Conservation (phyloP, 176 grass and related monocot species). For the Avena atlantica region DNA sequence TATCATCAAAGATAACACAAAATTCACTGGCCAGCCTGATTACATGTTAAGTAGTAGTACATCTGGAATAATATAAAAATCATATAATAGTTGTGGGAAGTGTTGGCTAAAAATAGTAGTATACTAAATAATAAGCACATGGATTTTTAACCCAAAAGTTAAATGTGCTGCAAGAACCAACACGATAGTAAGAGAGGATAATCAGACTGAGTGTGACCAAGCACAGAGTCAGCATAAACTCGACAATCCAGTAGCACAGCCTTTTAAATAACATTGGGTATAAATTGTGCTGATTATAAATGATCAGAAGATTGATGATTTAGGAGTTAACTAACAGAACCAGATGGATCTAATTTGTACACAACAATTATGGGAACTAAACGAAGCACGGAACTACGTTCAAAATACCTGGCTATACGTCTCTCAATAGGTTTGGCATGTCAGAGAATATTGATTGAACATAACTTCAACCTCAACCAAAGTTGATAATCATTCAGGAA, state of each 20-base stretch:
- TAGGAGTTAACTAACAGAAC: neutral
- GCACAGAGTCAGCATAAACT: neutral
- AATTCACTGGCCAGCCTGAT: neutral
- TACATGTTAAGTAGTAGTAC: neutral
- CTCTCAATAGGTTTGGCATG: neutral
- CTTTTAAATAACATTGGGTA: no score
- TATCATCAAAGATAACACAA: neutral
- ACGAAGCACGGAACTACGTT: neutral
- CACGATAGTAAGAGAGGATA: neutral
- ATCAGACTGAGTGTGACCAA: neutral
- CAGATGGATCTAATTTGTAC: neutral
- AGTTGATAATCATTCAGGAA: neutral
- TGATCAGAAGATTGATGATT: neutral
- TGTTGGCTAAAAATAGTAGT: neutral
- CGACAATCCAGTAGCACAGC: neutral
- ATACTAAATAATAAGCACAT: neutral
- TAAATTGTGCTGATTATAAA: no score
- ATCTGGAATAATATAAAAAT: neutral
- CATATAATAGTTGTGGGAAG: neutral
- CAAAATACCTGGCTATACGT: neutral
- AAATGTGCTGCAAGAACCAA: slow-evolving; percentile 7
- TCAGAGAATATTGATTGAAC: no score
- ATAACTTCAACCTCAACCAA: neutral
- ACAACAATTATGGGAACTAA: neutral
- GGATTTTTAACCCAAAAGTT: neutral